These are phyloP conservation scores for Kwoniella newhampshirensis DNA, from an alignment of 768 basidiomycete genomes.

Conservation along the genomic window DNA sequence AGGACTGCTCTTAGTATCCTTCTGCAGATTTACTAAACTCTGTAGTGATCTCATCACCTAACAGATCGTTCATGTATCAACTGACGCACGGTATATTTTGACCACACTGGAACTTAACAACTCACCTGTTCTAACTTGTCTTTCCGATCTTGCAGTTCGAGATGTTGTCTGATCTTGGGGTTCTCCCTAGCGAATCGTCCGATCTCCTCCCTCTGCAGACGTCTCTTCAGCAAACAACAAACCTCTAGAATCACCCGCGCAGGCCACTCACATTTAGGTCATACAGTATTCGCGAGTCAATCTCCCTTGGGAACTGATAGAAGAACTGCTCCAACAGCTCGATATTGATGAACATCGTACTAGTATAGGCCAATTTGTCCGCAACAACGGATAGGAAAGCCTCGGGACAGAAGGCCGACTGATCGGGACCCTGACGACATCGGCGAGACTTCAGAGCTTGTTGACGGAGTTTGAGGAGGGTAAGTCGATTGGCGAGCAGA, in stretches of 20 bases:
- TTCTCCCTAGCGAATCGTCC: slow-evolving; percentile 92
- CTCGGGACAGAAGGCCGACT: slow-evolving; percentile 88
- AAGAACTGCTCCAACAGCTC: slow-evolving; percentile 98
- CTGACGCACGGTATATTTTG: neutral
- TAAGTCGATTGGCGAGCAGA: slow-evolving; percentile 76
- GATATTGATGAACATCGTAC: slow-evolving; percentile 98
- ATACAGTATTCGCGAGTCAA: slow-evolving; percentile 88
- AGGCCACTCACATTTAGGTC: slow-evolving; percentile 67
- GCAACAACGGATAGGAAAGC: slow-evolving; percentile 95
- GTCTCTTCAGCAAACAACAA: too few relatives aligned
- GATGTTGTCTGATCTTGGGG: slow-evolving; percentile 76
- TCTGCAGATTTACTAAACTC: slow-evolving; percentile 79
- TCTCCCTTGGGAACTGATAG: slow-evolving; percentile 98
- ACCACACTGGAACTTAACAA: neutral
- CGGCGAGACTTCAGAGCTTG: slow-evolving; percentile 83
- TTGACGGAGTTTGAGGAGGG: slow-evolving; percentile 79
- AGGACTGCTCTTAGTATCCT: slow-evolving; percentile 62
- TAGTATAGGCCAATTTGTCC: slow-evolving; percentile 92
- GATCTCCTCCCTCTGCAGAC: slow-evolving; percentile 68
- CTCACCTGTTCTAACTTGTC: slow-evolving; percentile 91
- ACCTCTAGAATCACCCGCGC: neutral
- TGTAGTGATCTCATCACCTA: slow-evolving; percentile 96
- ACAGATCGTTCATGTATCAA: neutral
- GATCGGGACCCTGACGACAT: slow-evolving; percentile 82
- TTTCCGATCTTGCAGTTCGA: slow-evolving; percentile 93